Conservation (phyloP, 1,139 yeast species). For the Candida frijolesensis region DNA sequence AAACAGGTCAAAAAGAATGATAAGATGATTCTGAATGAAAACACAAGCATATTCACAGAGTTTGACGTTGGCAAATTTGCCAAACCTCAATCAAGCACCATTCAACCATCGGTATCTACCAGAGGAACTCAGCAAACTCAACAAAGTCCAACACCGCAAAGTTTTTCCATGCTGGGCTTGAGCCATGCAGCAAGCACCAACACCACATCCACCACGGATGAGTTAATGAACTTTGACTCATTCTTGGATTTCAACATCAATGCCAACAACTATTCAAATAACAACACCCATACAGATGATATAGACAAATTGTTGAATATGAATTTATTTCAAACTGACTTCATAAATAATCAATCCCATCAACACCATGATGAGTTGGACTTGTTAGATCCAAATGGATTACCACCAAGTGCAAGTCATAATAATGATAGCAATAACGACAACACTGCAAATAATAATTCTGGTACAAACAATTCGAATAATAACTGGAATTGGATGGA, state of each 20-base stretch:
- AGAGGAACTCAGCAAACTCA: neutral
- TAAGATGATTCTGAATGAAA: slow-evolving; percentile 25
- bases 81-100: neutral
- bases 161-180: neutral
- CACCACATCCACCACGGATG: slow-evolving; percentile 10
- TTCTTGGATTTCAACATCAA: slow-evolving; percentile 16
- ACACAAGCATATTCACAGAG: slow-evolving; percentile 28
- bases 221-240: slow-evolving; percentile 16
- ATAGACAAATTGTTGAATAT: slow-evolving; percentile 44
- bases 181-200: slow-evolving; percentile 10
- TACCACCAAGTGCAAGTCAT: slow-evolving; percentile 9
- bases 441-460: slow-evolving; percentile 13
- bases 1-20: slow-evolving; percentile 18
- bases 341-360: slow-evolving; percentile 22
- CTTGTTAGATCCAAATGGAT: slow-evolving; percentile 15
- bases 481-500: slow-evolving; percentile 35
- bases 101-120: neutral
- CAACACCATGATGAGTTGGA: slow-evolving; percentile 17
- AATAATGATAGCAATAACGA: neutral
- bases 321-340: slow-evolving; percentile 41
- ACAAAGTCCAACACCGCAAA: neutral
- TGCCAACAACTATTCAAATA: slow-evolving; percentile 2
- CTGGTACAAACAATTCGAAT: slow-evolving; percentile 14
- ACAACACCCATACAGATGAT: slow-evolving; percentile 30
- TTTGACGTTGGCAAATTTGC: slow-evolving; percentile 11